phyloP scores from a whole-genome alignment of 2,329 filamentous ascomycete species.

The Fusarium redolens region DNA sequence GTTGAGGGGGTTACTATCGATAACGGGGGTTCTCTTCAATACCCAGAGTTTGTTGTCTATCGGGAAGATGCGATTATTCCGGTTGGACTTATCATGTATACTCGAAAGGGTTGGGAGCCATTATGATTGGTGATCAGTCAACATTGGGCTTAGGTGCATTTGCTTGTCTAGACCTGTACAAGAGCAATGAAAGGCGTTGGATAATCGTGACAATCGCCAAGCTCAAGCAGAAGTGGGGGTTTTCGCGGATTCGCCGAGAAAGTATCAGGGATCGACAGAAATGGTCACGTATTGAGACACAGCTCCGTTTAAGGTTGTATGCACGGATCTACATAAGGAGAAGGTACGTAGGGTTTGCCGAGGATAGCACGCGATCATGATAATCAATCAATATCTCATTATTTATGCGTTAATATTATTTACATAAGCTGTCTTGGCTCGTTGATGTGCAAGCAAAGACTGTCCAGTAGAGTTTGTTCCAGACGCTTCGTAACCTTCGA shows the following conservation, averaged over 20 bases:
- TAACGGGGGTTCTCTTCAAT: neutral
- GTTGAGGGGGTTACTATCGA: neutral
- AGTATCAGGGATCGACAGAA: neutral
- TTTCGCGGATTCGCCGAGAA: neutral
- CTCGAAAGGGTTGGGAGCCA: neutral
- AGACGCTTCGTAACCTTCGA: fast-evolving
- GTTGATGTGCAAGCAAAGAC: neutral
- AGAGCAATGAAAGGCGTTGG: neutral
- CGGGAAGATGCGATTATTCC: neutral
- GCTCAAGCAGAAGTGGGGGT: neutral
- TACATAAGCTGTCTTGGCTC: neutral
- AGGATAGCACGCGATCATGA: neutral
- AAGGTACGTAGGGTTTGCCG: neutral
- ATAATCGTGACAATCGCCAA: neutral
- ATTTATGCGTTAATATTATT: neutral
- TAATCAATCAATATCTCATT: conserved; percentile 1
- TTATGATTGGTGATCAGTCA: neutral
- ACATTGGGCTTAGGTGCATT: no score
- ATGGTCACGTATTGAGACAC: neutral
- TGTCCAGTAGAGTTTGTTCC: fast-evolving
- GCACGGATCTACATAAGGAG: neutral
- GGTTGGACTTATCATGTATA: neutral
- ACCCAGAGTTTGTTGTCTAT: neutral
- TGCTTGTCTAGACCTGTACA: no score
- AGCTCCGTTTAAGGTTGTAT: neutral